A percentile compares a stretch with the other conserved stretches of the same genome.
Evolutionary conservation across 2,329 filamentous ascomycete genomes (phyloP).

Genomic region (Talaromyces sp.): DNA sequence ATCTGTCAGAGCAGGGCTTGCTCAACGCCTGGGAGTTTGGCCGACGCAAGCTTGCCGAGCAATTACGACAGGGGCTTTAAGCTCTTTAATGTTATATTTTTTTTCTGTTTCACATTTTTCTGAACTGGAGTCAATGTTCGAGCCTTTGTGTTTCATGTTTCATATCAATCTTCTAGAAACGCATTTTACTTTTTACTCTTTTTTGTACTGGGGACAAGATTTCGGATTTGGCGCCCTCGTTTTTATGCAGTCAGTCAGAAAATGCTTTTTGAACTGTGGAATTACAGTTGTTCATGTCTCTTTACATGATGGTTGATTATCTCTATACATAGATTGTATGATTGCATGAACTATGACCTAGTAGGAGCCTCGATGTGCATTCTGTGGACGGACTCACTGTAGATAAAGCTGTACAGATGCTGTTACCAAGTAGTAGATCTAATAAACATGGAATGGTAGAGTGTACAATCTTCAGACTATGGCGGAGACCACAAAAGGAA

Average conservation of each 20-base stretch:
- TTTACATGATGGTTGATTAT: not conserved
- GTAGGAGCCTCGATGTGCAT: not conserved
- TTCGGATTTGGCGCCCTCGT: conserved; percentile 9
- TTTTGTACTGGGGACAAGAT: conserved; percentile 8
- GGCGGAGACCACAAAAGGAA: not conserved
- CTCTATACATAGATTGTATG: not conserved
- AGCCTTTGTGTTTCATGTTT: conserved; percentile 14
- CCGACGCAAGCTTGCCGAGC: conserved; percentile 83
- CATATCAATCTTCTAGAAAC: conserved; percentile 10
- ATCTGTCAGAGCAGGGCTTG: conserved; percentile 91
- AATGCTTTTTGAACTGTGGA: not conserved
- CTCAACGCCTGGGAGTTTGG: conserved; percentile 92
- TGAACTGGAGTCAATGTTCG: not conserved
- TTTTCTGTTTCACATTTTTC: conserved; percentile 12
- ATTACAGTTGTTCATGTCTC: not conserved
- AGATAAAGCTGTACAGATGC: not conserved
- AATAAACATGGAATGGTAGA: not conserved
- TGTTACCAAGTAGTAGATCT: not conserved
- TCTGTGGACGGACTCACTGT: not conserved
- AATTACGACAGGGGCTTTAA: conserved; percentile 78
- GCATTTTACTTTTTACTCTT: conserved; percentile 8
- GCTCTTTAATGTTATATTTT: not conserved
- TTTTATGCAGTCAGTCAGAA: not conserved
- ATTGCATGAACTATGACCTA: not conserved
- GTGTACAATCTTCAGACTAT: not conserved